phyloP scores from a whole-genome alignment of 2,329 filamentous ascomycete species.

The Sporothrix protearum region DNA sequence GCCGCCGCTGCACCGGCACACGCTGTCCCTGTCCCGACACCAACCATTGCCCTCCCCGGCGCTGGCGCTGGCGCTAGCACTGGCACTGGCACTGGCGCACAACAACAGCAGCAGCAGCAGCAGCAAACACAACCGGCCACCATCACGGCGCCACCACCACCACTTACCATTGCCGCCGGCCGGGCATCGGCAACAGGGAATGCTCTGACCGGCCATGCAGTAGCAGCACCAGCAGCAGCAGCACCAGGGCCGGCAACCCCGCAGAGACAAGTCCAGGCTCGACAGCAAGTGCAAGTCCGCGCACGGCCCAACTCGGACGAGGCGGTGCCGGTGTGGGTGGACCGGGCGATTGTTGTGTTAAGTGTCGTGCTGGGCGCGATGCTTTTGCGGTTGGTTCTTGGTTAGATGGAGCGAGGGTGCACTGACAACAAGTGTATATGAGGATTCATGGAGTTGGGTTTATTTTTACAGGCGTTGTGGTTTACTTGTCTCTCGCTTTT shows the following conservation, averaged over 20 bases:
- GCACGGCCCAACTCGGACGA: slow-evolving; percentile 36
- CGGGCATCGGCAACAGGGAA: background rate
- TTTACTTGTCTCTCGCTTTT: background rate
- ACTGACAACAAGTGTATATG: background rate
- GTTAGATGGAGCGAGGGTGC: background rate
- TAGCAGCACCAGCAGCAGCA: too few species aligned
- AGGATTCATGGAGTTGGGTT: background rate
- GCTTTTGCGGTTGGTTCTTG: slow-evolving; percentile 48
- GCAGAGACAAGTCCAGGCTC: background rate
- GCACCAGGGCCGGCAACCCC: slow-evolving; percentile 24
- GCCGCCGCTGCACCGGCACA: slow-evolving; percentile 24
- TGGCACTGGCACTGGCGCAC: too few species aligned
- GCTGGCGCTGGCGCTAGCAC: too few species aligned
- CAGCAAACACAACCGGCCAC: too few species aligned
- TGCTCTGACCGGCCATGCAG: slow-evolving; percentile 30
- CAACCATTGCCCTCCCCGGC: slow-evolving; percentile 1
- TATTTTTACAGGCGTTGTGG: background rate
- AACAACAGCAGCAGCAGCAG: too few species aligned
- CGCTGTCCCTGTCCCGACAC: slow-evolving; percentile 15
- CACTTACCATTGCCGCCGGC: background rate
- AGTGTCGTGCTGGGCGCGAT: slow-evolving; percentile 67
- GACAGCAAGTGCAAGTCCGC: slow-evolving; percentile 15
- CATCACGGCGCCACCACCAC: too few species aligned
- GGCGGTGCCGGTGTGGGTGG: slow-evolving; percentile 69
- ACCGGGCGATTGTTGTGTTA: slow-evolving; percentile 72